Evolutionary conservation across 495 filamentous ascomycete genomes (phyloP).

Genomic region (Podospora anserina): DNA sequence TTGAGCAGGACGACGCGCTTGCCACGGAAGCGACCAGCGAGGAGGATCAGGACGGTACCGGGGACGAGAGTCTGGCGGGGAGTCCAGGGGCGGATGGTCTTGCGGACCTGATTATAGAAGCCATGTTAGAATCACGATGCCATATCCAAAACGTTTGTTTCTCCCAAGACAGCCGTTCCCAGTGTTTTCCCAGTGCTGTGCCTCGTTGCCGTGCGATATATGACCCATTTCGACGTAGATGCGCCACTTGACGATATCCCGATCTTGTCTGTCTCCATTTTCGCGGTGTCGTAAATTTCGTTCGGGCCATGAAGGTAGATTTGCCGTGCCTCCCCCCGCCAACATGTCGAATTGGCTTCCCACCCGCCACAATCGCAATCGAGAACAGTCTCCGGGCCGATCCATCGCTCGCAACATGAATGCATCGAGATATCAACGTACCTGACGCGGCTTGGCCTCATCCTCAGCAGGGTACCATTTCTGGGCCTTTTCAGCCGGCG

Average conservation of each 20-base stretch:
- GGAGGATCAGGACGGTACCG: conserved; percentile 94
- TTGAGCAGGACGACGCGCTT: conserved; percentile 99
- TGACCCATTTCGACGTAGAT: not conserved
- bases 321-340: conserved; percentile 13
- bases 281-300: not conserved
- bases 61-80: conserved; percentile 83
- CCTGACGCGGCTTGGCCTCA: conserved; percentile 86
- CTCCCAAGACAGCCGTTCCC: not conserved
- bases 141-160: not conserved
- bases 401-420: conserved; percentile 13
- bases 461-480: conserved; percentile 99
- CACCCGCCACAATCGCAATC: conserved; percentile 20
- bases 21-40: conserved; percentile 99
- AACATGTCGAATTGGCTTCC: conserved; percentile 13
- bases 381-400: conserved; percentile 12
- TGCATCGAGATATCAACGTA: conserved; percentile 49
- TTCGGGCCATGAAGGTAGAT: not conserved
- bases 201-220: not conserved
- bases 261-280: not conserved
- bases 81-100: conserved; percentile 80
- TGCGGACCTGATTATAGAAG: conserved; percentile 70
- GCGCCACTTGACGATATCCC: conserved; percentile 7
- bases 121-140: conserved; percentile 29
- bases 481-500: conserved; percentile 82
- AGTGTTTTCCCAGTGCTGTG: not conserved